Evolutionary conservation across 176 grass and related monocot genomes (phyloP).

Genomic region (Zoysia pacifica): DNA sequence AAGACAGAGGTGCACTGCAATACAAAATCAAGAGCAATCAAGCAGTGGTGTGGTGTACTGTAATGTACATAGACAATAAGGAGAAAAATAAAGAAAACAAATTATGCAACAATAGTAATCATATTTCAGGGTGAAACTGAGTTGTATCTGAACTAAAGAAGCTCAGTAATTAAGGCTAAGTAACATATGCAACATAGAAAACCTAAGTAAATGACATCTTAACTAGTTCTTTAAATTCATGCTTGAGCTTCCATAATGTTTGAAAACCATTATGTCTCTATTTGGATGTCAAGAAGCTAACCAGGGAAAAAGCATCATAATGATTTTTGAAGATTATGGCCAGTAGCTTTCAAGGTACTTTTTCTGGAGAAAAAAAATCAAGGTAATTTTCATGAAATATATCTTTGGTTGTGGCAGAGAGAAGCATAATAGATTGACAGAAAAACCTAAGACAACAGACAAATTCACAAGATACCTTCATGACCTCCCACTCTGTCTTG

Average conservation of each 20-base stretch:
- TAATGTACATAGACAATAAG: neutral
- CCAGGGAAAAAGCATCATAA: neutral
- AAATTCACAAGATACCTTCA: slow-evolving; percentile 62
- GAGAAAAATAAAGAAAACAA: neutral
- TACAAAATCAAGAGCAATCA: slow-evolving; percentile 23
- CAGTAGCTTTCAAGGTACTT: neutral
- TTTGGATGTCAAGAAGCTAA: neutral
- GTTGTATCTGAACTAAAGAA: neutral
- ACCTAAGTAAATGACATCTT: neutral
- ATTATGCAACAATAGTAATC: slow-evolving; percentile 11
- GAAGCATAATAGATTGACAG: neutral
- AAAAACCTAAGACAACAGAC: slow-evolving; percentile 11
- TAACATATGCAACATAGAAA: neutral
- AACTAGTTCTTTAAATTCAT: neutral
- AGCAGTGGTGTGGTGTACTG: neutral
- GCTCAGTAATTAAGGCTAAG: neutral
- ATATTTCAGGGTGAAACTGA: neutral
- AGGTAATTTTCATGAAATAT: neutral
- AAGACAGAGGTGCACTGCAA: slow-evolving; percentile 12
- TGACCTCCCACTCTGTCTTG: slow-evolving; percentile 72
- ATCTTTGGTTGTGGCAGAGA: neutral
- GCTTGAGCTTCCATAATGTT: neutral
- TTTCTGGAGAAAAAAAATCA: too few relatives aligned
- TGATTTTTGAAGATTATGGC: neutral
- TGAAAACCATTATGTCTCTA: neutral